Evolutionary conservation across 2,329 filamentous ascomycete species (phyloP).

Genomic region (Lecanicillium sp.): DNA sequence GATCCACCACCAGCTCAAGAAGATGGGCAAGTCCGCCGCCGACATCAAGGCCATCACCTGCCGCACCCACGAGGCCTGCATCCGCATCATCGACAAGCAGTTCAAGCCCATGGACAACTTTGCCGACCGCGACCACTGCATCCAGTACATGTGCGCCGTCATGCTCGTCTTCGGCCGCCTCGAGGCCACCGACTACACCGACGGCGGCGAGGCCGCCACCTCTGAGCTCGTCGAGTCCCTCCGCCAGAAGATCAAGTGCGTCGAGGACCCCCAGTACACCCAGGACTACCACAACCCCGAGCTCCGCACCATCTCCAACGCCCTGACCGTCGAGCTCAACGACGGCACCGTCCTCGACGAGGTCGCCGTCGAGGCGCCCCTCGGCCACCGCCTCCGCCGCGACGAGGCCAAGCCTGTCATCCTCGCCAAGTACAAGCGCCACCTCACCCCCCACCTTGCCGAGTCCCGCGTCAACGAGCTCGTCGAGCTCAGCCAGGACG

Average conservation of each 20-base stretch:
- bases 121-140: conserved; percentile 97
- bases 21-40: conserved; percentile 80
- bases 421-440: conserved; percentile 88
- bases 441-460: conserved; percentile 77
- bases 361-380: conserved; percentile 85
- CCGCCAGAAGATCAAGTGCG: conserved; percentile 88
- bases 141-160: conserved; percentile 97
- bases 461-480: conserved; percentile 74
- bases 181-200: conserved; percentile 86
- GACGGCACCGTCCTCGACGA: conserved; percentile 90
- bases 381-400: conserved; percentile 83
- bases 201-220: conserved; percentile 86
- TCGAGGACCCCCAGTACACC: conserved; percentile 94
- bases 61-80: conserved; percentile 95
- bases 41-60: conserved; percentile 92
- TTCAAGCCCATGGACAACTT: conserved; percentile 99
- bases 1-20: conserved; percentile 76
- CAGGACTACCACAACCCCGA: conserved; percentile 89
- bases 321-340: conserved; percentile 87
- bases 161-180: conserved; percentile 96
- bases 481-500: conserved; percentile 70
- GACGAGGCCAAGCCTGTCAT: conserved; percentile 99
- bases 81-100: conserved; percentile 99
- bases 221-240: conserved; percentile 86
- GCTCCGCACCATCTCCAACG: conserved; percentile 95